phyloP scores from a whole-genome alignment of 345 rosid species.

The Eutrema yunnanense region DNA sequence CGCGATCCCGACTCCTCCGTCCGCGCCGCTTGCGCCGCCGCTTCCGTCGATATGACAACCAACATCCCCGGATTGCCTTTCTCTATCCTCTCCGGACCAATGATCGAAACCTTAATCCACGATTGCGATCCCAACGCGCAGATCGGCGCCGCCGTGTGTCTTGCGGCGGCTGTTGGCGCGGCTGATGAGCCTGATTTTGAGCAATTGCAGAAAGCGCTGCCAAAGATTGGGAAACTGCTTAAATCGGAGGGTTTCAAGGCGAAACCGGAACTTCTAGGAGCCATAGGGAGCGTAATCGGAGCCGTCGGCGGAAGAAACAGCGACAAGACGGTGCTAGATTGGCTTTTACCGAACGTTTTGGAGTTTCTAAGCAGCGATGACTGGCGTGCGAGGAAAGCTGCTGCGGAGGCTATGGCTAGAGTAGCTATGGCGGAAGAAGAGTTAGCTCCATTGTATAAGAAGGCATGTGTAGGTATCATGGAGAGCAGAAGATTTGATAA shows the following conservation, averaged over 20 bases:
- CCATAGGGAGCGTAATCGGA: conserved; percentile 56
- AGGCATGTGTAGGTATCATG: conserved; percentile 41
- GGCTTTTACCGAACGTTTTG: conserved; percentile 54
- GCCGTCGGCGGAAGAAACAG: conserved; percentile 52
- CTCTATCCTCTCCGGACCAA: conserved; percentile 52
- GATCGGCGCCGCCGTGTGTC: conserved; percentile 78
- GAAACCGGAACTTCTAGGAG: conserved; percentile 60
- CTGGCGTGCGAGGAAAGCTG: conserved; percentile 87
- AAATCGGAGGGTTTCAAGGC: conserved; percentile 70
- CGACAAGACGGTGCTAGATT: conserved; percentile 44
- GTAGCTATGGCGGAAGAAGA: conserved; percentile 55
- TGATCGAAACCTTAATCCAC: conserved; percentile 50
- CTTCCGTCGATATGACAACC: conserved; percentile 62
- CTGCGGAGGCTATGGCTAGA: conserved; percentile 77
- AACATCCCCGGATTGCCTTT: conserved; percentile 51
- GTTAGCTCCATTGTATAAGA: conserved; percentile 49
- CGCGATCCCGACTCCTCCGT: conserved; percentile 83
- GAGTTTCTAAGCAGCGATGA: conserved; percentile 69
- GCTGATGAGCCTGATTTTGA: conserved; percentile 60
- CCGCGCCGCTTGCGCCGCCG: conserved; percentile 71
- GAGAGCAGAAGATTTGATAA: conserved; percentile 78
- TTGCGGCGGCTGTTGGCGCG: conserved; percentile 68
- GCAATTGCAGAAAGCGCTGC: conserved; percentile 53
- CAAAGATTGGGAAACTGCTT: conserved; percentile 62
- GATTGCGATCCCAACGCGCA: conserved; percentile 75